Evolutionary conservation across 108 stramenopile species (phyloP).

Genomic region (Cyclotella atomus): DNA sequence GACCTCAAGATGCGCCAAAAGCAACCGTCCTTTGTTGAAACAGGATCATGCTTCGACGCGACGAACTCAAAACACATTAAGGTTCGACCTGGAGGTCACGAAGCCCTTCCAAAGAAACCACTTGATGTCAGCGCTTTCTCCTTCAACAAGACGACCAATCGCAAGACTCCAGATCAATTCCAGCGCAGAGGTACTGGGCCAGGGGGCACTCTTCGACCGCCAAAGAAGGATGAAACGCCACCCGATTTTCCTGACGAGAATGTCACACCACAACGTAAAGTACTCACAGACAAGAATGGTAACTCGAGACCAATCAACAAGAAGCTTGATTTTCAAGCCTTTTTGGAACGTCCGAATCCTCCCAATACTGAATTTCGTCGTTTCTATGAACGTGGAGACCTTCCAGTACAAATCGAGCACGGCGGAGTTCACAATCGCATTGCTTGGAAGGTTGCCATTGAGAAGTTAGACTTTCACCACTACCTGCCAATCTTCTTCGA

Average conservation of each 20-base stretch:
- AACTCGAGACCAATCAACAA: constrained; percentile 27
- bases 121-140: constrained; percentile 77
- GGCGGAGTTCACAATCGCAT: constrained; percentile 79
- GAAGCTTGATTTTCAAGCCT: constrained; percentile 64
- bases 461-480: constrained; percentile 89
- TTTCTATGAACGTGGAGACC: constrained; percentile 87
- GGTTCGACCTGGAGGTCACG: constrained; percentile 82
- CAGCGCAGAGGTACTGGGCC: constrained; percentile 65
- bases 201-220: constrained; percentile 61
- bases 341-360: constrained; percentile 80
- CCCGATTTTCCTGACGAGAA: constrained; percentile 50
- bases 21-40: constrained; percentile 46
- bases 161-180: constrained; percentile 58
- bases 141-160: constrained; percentile 55
- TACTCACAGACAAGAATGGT: constrained; percentile 20
- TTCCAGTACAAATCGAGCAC: constrained; percentile 87
- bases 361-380: constrained; percentile 90
- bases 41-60: constrained; percentile 61
- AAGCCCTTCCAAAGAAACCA: constrained; percentile 57
- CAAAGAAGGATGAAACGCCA: constrained; percentile 33
- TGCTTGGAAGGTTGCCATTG: constrained; percentile 88
- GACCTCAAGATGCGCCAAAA: constrained; percentile 40
- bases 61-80: constrained; percentile 50
- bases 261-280: constrained; percentile 13
- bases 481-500: constrained; percentile 92